Conservation (phyloP, 306 rosid species). For the Cucurbita pepo region DNA sequence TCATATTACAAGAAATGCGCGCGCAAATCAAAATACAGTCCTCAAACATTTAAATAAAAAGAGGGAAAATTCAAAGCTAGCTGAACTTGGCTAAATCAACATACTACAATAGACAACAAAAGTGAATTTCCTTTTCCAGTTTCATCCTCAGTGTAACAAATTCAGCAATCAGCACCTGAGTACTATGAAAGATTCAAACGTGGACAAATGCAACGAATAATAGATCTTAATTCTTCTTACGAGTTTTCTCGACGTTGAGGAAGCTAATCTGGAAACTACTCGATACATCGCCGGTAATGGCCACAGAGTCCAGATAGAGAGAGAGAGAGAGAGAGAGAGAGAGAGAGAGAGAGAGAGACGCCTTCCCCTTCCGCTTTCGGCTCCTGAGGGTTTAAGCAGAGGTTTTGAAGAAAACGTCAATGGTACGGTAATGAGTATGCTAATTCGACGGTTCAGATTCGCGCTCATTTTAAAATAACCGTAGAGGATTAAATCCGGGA, state of each 20-base stretch:
- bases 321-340: background rate
- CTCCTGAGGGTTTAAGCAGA: constrained; percentile 20
- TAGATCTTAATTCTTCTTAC: constrained; percentile 18
- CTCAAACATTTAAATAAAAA: background rate
- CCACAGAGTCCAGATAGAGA: background rate
- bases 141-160: background rate
- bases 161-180: background rate
- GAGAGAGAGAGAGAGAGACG: background rate
- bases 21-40: background rate
- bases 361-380: background rate
- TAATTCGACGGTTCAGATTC: background rate
- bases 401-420: background rate
- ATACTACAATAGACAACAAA: background rate
- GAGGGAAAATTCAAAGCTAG: background rate
- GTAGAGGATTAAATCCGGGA: background rate
- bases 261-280: constrained; percentile 45
- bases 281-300: constrained; percentile 44
- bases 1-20: background rate
- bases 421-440: constrained; percentile 8
- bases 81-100: background rate
- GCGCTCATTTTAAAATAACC: background rate
- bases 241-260: constrained; percentile 37
- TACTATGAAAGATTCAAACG: background rate
- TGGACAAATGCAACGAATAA: background rate
- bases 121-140: background rate